phyloP scores from a whole-genome alignment of 805 yeast species.

The Zygotorulaspora sp. region DNA sequence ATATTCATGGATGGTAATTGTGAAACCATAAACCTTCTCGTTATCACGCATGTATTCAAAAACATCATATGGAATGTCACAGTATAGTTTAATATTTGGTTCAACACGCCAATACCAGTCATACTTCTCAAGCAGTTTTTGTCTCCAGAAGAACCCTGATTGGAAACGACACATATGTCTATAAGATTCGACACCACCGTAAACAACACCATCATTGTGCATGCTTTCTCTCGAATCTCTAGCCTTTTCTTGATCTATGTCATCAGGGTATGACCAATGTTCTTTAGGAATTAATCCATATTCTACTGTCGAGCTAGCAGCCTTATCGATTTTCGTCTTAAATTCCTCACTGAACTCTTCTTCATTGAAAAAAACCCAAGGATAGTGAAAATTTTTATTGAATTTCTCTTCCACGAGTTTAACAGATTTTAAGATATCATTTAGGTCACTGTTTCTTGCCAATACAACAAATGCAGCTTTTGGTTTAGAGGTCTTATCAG shows the following conservation, averaged over 20 bases:
- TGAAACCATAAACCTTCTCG: constrained; percentile 68
- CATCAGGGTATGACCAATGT: constrained; percentile 85
- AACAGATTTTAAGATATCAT: constrained; percentile 56
- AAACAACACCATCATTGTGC: constrained; percentile 53
- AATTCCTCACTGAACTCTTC: constrained; percentile 70
- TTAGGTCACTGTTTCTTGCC: constrained; percentile 64
- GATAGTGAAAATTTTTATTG: constrained; percentile 70
- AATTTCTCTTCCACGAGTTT: constrained; percentile 74
- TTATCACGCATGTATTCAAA: constrained; percentile 78
- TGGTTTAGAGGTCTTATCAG: constrained; percentile 22
- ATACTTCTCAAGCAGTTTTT: constrained; percentile 59
- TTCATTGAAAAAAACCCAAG: constrained; percentile 91
- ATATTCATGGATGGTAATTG: constrained; percentile 68
- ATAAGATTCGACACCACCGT: constrained; percentile 71
- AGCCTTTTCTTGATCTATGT: constrained; percentile 72
- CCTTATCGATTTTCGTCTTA: constrained; percentile 45
- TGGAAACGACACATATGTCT: constrained; percentile 90
- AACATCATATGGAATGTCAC: constrained; percentile 75
- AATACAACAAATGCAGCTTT: constrained; percentile 47
- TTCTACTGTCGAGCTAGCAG: constrained; percentile 62
- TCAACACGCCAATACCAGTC: constrained; percentile 94
- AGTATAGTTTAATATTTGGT: constrained; percentile 68
- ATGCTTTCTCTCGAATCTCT: constrained; percentile 54
- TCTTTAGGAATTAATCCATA: constrained; percentile 71
- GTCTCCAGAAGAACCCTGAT: constrained; percentile 78